Percentiles rank a stretch among this genome's conserved stretches.
Evolutionary conservation across 495 filamentous ascomycete genomes (phyloP).

Genomic region (Penicillium cosmopolitanum): DNA sequence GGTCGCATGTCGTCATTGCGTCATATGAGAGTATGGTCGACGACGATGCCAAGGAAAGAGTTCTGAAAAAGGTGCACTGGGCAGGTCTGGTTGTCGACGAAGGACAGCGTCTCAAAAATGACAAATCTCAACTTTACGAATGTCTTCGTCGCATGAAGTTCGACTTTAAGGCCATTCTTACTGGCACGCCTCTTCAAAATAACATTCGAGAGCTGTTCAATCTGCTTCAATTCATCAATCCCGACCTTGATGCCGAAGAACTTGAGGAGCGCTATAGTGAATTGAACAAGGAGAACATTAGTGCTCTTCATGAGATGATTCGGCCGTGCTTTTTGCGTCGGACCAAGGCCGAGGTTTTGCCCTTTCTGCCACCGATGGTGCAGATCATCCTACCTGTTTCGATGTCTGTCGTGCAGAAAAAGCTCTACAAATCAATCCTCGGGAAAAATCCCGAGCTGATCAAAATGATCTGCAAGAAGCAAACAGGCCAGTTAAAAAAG

Average conservation of each 20-base stretch:
- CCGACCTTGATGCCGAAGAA: slow-evolving; percentile 63
- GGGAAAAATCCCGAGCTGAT: slow-evolving; percentile 88
- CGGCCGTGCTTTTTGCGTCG: slow-evolving; percentile 80
- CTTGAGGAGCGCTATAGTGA: slow-evolving; percentile 76
- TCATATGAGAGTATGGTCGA: slow-evolving; percentile 88
- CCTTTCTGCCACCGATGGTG: slow-evolving; percentile 86
- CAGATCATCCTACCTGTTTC: slow-evolving; percentile 94
- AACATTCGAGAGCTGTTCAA: slow-evolving; percentile 95
- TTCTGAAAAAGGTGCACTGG: slow-evolving; percentile 76
- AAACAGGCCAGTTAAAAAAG: slow-evolving; percentile 58
- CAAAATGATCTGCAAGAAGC: slow-evolving; percentile 73
- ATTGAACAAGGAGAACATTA: slow-evolving; percentile 78
- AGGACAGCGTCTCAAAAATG: slow-evolving; percentile 94
- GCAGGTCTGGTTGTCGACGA: slow-evolving; percentile 91
- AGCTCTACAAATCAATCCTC: slow-evolving; percentile 91
- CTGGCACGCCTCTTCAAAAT: slow-evolving; percentile 92
- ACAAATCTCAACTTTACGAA: slow-evolving; percentile 78
- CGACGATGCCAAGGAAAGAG: slow-evolving; percentile 56
- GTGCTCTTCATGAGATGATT: slow-evolving; percentile 79
- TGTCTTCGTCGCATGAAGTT: slow-evolving; percentile 71
- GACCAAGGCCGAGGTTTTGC: slow-evolving; percentile 88
- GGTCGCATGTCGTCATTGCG: slow-evolving; percentile 90
- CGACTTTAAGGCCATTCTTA: slow-evolving; percentile 81
- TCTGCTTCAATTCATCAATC: slow-evolving; percentile 88
- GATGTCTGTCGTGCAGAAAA: slow-evolving; percentile 91